Base-by-base conservation (phyloP, 2,329 filamentous ascomycete genomes). In the Westerdykella sp. region DNA sequence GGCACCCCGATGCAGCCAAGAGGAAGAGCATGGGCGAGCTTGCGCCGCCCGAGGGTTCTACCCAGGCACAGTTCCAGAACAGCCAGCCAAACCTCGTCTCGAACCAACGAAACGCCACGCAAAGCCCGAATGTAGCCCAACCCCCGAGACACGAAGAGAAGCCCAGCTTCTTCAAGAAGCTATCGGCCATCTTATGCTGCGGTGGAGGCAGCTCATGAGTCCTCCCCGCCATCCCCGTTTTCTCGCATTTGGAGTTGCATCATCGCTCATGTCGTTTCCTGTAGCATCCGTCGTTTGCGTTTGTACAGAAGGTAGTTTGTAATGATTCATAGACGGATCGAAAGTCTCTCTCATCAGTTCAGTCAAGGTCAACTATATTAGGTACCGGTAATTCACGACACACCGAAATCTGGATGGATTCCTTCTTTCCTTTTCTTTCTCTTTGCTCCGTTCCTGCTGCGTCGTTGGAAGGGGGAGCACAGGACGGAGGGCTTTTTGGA, bases 1-100 rank as follows among this genome's bases (percentile, higher is more conserved):
- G 46, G 12, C 47, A 50, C 35, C 40, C 51, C 34, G 52, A 57
- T 23, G 48, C 47, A 34, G 53, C 58, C 40, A 67, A 90, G 76
- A 81, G 88, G 73, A 80, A 79, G 71, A 89, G 83, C 77, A 82
- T 78, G 73, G 74, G 82, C 67, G 87, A 94, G 67, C 80, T 85
- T 68, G 80, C 81, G 62, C 91, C 90, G 53, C 87, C 89, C 57
- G 84, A 90, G 64, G 87, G 85, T 59, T 95, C 88, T 64, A 96
- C 88, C 52, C 87, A 94, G 70, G 91, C 91, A 55, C 91, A 96
- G 67, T 96, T 95, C 77, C 89, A 95, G 74, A 91, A 88, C 77
- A 95, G 88, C 73, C 87, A 85, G 63, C 87, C 88, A 67, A 93
- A 95, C 68, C 78, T 95, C 43, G 54, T 57, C 53, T 79, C 85